Evolutionary conservation across 2,329 filamentous ascomycete genomes (phyloP).

Genomic region (Sporothrix brunneoviolacea): DNA sequence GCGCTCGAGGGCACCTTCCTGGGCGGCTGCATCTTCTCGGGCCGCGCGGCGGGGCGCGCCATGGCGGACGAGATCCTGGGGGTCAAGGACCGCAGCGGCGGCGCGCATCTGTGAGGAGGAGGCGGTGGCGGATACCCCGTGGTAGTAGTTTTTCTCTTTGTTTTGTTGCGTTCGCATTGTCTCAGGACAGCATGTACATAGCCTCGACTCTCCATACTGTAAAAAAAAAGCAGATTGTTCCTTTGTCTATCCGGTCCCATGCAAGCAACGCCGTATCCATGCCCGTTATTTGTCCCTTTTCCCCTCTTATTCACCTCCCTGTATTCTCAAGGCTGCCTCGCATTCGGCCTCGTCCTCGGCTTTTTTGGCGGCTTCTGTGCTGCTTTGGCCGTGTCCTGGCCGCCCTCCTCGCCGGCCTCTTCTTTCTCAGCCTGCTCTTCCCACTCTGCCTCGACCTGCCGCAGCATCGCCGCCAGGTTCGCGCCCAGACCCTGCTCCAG

Average conservation of each 20-base stretch:
- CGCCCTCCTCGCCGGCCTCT: constrained; percentile 2
- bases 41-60: constrained; percentile 47
- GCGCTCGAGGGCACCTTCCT: constrained; percentile 57
- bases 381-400: neutral
- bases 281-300: too few relatives aligned
- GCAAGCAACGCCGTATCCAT: too few relatives aligned
- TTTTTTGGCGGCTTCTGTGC: neutral
- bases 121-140: too few relatives aligned
- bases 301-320: too few relatives aligned
- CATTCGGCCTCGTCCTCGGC: neutral
- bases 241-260: too few relatives aligned
- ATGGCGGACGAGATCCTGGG: constrained; percentile 42
- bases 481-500: constrained; percentile 47
- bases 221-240: too few relatives aligned
- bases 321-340: neutral
- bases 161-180: too few relatives aligned
- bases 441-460: constrained; percentile 38
- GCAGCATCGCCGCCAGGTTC: constrained; percentile 44
- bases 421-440: too few relatives aligned
- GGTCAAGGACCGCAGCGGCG: neutral
- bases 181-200: too few relatives aligned
- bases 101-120: neutral
- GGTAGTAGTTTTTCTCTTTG: too few relatives aligned
- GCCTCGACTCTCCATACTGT: too few relatives aligned
- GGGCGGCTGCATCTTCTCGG: constrained; percentile 58